Conservation (phyloP, 306 rosid species). For the Pterocarpus santalinus region DNA sequence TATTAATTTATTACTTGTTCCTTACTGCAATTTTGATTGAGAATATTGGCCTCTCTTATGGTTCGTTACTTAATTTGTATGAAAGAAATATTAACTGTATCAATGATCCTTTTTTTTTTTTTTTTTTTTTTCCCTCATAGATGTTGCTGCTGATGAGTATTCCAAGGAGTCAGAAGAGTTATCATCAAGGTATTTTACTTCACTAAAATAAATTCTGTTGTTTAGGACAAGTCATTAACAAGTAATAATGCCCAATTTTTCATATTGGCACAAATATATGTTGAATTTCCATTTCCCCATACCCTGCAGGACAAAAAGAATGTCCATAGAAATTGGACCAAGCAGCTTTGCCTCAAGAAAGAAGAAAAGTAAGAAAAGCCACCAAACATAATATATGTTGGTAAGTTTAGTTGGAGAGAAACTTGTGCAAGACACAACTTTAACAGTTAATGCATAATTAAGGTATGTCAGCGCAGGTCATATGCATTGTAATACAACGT, state of each 20-base stretch:
- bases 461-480: constrained; percentile 23
- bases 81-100: constrained; percentile 29
- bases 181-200: constrained; percentile 61
- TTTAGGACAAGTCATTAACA: not conserved
- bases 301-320: constrained; percentile 80
- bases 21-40: not conserved
- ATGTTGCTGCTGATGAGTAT: constrained; percentile 57
- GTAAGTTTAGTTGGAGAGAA: constrained; percentile 31
- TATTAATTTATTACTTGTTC: constrained; percentile 4
- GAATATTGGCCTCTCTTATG: constrained; percentile 8
- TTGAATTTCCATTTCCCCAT: constrained; percentile 29
- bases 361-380: constrained; percentile 79
- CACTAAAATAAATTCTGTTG: not conserved
- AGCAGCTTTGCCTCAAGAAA: constrained; percentile 92
- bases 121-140: constrained; percentile 43
- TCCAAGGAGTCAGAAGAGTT: constrained; percentile 72
- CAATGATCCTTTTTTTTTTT: constrained; percentile 17
- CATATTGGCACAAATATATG: not conserved
- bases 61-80: not conserved
- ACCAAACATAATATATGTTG: constrained; percentile 37
- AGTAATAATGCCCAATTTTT: not conserved
- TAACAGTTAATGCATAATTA: constrained; percentile 23
- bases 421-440: constrained; percentile 9
- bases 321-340: constrained; percentile 86
- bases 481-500: not conserved